Base-by-base conservation (phyloP, 2,329 filamentous ascomycete genomes). In the Cyphellophora attinorum region DNA sequence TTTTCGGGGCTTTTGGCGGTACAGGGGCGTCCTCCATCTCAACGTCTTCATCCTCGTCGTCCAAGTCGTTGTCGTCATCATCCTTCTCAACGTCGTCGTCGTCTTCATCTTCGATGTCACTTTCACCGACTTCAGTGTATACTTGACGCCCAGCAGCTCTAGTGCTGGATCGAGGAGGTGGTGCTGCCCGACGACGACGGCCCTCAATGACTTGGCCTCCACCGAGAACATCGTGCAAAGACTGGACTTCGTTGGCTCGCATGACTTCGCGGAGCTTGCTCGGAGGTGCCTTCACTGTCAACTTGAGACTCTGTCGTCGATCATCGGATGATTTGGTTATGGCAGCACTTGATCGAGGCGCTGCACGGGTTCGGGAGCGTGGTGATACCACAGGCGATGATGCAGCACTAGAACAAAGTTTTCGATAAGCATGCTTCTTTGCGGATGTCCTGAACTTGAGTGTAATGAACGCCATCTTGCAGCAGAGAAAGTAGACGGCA, bases 281-380 rank as follows among this genome's bases (percentile, higher is more conserved):
- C 13, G 64, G 58, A 12, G 65, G 61, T 58, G 67, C 67, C 44
- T 63, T 69, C 33, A 69, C 58, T 5, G 60, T 68, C 35, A 69
- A 48, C 42, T 58, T 60, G 31, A 69, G 59, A 27, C 62, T 62
- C 47, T 54, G 21, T 8, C 21, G 8, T 25, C n/a, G 8, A 8
- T n/a, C 21, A 25, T 25, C 21, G n/a, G 8, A 8, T 8, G 21
- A 8, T 25, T 25, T 25, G 8, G 21, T 8, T 8, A 25, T 25
- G 21, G 21, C 21, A n/a, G 21, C 21, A 25, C 21, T 25, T 8
- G 21, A 25, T 25, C 21, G 8, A 25, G 8, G 8, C n/a, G 21
- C 21, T 8, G 21, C 21, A 8, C 21, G 8, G 8, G 8, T n/a
- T n/a, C 21, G 8, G 8, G 21, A 25, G 21, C 21, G 21, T 25